Base-by-base conservation (phyloP, 305 asterid species). In the Stenogyne calaminthoides region DNA sequence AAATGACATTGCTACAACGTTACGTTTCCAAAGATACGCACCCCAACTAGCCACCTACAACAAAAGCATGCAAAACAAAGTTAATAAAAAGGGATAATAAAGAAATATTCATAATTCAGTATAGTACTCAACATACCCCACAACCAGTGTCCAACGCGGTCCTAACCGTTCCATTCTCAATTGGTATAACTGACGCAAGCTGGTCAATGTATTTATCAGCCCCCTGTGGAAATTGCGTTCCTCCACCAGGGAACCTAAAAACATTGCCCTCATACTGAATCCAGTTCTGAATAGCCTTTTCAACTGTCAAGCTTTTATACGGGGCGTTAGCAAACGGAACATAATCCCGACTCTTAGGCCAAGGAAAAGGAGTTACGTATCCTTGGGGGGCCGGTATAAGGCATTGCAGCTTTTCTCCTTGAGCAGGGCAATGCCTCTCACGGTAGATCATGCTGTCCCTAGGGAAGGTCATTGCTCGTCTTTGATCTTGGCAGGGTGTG, bases 41-140 rank as follows among this genome's bases (percentile, higher is more conserved):
- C 97, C 97, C 89, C 89, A 91, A 81, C 97, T 88, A 8, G 95
- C 97, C 61, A 88, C 97, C 96, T 89, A 62, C 68, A 68, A 10
- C 54, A 25, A 67, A 58, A 29, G 69, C 37, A 42, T 15, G 32
- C 22, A 67, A 58, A 19, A 27, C 10, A 58, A 52, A 49, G 20
- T 69, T 46, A 75, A 55, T 36, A 68, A 25, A 29, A 67, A n/a
- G 15, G 15, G 67, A 16, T 32, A 70, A 44, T 29, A 39, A 54
- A 44, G 20, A 52, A 52, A 1, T 8, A 52, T 7, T 16, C 3
- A 18, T 52, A 64, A 70, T 29, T 15, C 11, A 0, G 25, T 54
- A 27, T 22, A 76, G 32, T 46, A 37, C 39, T 27, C 16, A 27
- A 65, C 87, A 66, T 85, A 87, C 92, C 88, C 92, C 92, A 47